Percentiles rank a stretch among this genome's conserved stretches.
Conservation (phyloP, 2,329 filamentous ascomycete species). For the Colletotrichum sp. region DNA sequence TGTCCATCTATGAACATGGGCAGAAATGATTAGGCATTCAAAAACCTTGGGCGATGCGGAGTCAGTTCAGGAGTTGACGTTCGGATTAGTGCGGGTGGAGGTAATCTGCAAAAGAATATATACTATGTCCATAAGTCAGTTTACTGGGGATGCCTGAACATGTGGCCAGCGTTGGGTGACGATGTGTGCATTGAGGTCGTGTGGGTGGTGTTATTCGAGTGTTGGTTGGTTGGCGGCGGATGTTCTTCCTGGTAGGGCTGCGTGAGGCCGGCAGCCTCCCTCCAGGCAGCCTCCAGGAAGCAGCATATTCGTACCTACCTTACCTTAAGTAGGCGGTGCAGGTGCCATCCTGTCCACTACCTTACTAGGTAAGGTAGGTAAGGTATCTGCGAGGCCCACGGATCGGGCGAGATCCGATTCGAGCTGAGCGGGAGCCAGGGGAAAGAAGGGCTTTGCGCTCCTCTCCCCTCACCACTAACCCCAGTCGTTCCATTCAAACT, state of each 20-base stretch:
- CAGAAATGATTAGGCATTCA: neutral
- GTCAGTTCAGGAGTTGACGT: neutral
- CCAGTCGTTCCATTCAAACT: neutral
- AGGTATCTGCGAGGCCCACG: neutral
- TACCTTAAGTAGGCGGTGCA: too few species aligned
- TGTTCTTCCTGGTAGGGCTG: neutral
- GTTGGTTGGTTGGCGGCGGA: neutral
- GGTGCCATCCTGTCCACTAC: too few species aligned
- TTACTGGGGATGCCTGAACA: neutral
- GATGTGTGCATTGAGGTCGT: neutral
- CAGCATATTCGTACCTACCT: too few species aligned
- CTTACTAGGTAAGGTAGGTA: neutral
- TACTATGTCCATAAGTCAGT: neutral
- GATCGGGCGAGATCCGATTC: neutral
- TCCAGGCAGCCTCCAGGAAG: too few species aligned
- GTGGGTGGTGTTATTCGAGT: neutral
- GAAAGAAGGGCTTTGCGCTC: neutral
- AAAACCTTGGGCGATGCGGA: neutral
- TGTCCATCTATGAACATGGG: neutral
- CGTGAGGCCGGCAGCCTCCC: too few species aligned
- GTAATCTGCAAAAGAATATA: neutral
- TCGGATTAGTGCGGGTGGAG: neutral
- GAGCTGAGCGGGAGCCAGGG: neutral
- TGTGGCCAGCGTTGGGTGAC: neutral
- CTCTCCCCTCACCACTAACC: neutral